Base-by-base conservation (phyloP, 192 early-diverging fungal species). In the Linnemannia hyalina region DNA sequence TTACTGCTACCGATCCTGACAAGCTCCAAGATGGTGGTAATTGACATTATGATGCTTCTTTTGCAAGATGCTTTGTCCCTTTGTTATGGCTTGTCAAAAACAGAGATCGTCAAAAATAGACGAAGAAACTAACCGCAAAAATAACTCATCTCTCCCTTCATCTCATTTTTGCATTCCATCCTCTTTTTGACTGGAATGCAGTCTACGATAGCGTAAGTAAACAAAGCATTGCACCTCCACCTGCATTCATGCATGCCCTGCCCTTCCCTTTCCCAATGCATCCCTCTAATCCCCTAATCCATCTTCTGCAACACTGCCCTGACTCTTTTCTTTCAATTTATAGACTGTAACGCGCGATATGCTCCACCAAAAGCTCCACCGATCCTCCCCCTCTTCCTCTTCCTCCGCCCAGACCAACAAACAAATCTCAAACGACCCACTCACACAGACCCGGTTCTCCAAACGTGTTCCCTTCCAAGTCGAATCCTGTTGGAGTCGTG, bases 401-500 rank as follows among this genome's bases (percentile, higher is more conserved):
- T 15, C 44, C 13, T 13, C 44, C 44, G 13, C 44, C 23, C 11
- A 41, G 36, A n/a, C 16, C 32, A 11, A 35, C 68, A 44, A 68
- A 16, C 60, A 35, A 65, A 42, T 83, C 32, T 82, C 80, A 32
- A 60, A 72, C n/a, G 76, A 83, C 36, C 38, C 6, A 71, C 77
- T 2, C 44, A 74, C 76, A 8, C 71, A 69, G 11, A 54, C 52
- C 2, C 38, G 72, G 4, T 83, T 83, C 63, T 18, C 49, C 49
- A 83, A 78, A 41, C 82, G 82, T 49, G 29, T 78, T 18, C 82
- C 82, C 20, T 83, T 83, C 32, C 82, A 83, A 57, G 82, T 77
- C 65, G 70, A 77, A 46, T 57, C 82, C 22, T 83, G 82, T 22
- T 83, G 82, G 82, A 83, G 82, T 38, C 38, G 76, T 15, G 75